These are phyloP conservation scores for Zygoascus hellenicus DNA, from an alignment of 1,139 yeast species.

Conservation along the genomic window DNA sequence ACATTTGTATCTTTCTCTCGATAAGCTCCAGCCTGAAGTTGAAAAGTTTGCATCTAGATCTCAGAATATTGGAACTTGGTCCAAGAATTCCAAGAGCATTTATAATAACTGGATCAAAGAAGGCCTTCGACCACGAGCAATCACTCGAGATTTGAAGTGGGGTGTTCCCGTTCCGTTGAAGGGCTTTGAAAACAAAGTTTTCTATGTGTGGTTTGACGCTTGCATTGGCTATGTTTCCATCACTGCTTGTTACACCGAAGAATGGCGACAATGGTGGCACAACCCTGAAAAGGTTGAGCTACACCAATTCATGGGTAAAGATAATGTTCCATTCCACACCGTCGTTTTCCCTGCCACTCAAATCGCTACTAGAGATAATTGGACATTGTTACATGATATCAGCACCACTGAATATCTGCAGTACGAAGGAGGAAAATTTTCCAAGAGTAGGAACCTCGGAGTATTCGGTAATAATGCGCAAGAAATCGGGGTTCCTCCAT, in stretches of 20 bases:
- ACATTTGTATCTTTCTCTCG: slow-evolving; percentile 77
- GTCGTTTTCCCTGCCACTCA: slow-evolving; percentile 94
- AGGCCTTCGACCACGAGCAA: slow-evolving; percentile 91
- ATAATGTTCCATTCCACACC: slow-evolving; percentile 96
- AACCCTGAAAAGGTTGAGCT: slow-evolving; percentile 73
- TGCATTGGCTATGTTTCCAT: slow-evolving; percentile 94
- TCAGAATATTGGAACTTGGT: slow-evolving; percentile 76
- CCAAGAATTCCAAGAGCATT: slow-evolving; percentile 80
- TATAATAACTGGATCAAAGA: slow-evolving; percentile 91
- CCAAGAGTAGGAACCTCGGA: slow-evolving; percentile 94
- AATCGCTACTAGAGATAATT: slow-evolving; percentile 77
- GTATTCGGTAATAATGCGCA: slow-evolving; percentile 97
- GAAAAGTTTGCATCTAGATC: slow-evolving; percentile 67
- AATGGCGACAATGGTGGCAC: slow-evolving; percentile 90
- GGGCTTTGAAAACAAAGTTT: slow-evolving; percentile 71
- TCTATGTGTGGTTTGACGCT: slow-evolving; percentile 99
- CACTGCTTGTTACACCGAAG: slow-evolving; percentile 85
- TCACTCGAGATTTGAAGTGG: slow-evolving; percentile 95
- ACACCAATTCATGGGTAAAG: slow-evolving; percentile 99
- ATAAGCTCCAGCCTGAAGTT: slow-evolving; percentile 72
- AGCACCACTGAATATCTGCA: slow-evolving; percentile 95
- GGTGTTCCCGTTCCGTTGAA: slow-evolving; percentile 96
- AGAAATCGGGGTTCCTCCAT: slow-evolving; percentile 82
- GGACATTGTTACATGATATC: slow-evolving; percentile 90
- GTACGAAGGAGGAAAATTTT: slow-evolving; percentile 96